Conservation (phyloP, 2,329 filamentous ascomycete genomes). For the Cyanodermella asteris region DNA sequence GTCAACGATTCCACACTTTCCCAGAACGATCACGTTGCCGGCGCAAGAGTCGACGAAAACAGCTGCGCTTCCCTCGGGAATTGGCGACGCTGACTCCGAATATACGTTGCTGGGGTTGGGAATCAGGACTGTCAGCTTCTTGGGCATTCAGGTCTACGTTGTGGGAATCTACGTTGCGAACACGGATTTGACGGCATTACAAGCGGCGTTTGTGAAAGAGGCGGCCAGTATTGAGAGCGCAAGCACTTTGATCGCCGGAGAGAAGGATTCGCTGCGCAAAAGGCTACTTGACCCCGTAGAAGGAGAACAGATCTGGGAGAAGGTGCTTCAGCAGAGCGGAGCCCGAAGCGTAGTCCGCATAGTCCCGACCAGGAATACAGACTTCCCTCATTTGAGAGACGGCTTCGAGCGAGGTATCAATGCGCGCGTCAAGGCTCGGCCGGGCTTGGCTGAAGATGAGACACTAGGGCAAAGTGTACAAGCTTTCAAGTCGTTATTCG, state of each 20-base stretch:
- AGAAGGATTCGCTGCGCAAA: constrained; percentile 52
- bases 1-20: constrained; percentile 57
- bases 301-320: constrained; percentile 6
- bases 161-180: constrained; percentile 82
- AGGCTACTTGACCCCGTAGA: constrained; percentile 28
- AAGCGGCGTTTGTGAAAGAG: constrained; percentile 38
- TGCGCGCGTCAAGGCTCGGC: constrained; percentile 25
- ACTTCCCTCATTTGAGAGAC: constrained; percentile 81
- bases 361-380: constrained; percentile 77
- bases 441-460: constrained; percentile 35
- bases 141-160: constrained; percentile 82
- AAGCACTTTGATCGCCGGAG: constrained; percentile 60
- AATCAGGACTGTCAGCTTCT: constrained; percentile 71
- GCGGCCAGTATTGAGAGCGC: constrained; percentile 49
- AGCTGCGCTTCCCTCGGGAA: constrained; percentile 15
- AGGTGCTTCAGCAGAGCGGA: constrained; percentile 22
- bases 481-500: constrained; percentile 64
- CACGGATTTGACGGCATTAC: constrained; percentile 58
- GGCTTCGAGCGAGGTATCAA: constrained; percentile 76
- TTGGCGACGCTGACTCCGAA: constrained; percentile 24
- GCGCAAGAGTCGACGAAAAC: constrained; percentile 16
- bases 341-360: constrained; percentile 66
- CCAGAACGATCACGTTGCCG: constrained; percentile 45
- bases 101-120: constrained; percentile 81
- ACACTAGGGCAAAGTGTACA: constrained; percentile 53